Base-by-base conservation (phyloP, 148 eudicot species). In the Rhododendron griersonianum region DNA sequence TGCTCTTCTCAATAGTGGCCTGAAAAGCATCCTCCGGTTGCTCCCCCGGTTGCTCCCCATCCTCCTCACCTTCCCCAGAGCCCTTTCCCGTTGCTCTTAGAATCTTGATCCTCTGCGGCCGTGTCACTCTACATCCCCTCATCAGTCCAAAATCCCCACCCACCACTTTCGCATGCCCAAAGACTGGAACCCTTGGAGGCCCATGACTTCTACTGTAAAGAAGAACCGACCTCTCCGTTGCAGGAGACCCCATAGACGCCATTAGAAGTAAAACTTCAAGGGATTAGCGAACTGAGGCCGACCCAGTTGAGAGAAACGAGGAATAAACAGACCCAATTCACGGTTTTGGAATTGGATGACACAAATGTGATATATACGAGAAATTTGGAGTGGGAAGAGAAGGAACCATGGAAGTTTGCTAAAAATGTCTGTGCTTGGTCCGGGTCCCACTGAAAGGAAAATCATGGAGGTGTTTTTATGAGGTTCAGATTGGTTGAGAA, bases 1-100 rank as follows among this genome's bases (percentile, higher is more conserved):
- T 93, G 87, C 96, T 93, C 91, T 93, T 98, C 65, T 95, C 92
- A 90, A 94, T 92, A 11, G 98, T 91, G 80, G 93, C 98, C 85
- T 95, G 92, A 79, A 98, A 86, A 6, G 95, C 92, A 87, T 94
- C 98, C 10, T 92, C 95, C 41, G 88, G 55, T 23, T 86, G 94
- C 21, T 87, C 88, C 8, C 76, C 95, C 41, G 88, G 55, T 23
- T 86, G 94, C 21, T 87, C 88, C 8, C 76, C 61, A 18, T 55
- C 88, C 39, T 87, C 85, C 75, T 85, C 91, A 48, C 86, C 88
- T 59, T 88, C 95, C 84, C 45, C 88, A 11, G 89, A 88, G 15
- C 76, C 94, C 65, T 87, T 78, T 3, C 76, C 80, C 37, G 59
- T 85, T 23, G 96, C 98, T 88, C 84, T 91, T 9, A 91, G 87